Percentiles rank a stretch among this genome's conserved stretches.
Conservation (phyloP, 176 grass and related monocot species). For the Oropetium thomaeum region DNA sequence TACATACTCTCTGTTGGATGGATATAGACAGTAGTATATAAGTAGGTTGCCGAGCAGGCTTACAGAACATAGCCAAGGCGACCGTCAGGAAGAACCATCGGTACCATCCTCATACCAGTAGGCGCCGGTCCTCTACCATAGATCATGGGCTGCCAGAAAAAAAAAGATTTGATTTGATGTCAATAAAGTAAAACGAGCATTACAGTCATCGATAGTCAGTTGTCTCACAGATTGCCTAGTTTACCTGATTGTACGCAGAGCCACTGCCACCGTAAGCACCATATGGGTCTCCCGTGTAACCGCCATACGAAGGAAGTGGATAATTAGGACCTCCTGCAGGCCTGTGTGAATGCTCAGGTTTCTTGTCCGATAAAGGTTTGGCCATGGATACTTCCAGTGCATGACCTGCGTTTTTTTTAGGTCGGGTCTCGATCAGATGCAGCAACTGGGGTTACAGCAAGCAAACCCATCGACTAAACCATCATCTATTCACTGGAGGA, state of each 20-base stretch:
- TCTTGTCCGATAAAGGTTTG: conserved; percentile 91
- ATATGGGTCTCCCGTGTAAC: conserved; percentile 84
- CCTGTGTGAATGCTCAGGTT: conserved; percentile 56
- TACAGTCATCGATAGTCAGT: not conserved
- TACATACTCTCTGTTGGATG: not conserved
- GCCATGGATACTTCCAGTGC: conserved; percentile 80
- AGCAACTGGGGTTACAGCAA: not conserved
- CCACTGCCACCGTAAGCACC: conserved; percentile 68
- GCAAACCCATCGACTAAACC: not conserved
- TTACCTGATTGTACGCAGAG: conserved; percentile 77
- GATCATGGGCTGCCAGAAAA: conserved; percentile 73
- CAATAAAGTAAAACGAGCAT: not conserved
- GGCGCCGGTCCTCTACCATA: conserved; percentile 96
- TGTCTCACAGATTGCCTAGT: not conserved
- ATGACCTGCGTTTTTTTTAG: conserved; percentile 57
- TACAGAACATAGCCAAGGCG: conserved; percentile 93
- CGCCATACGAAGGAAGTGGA: conserved; percentile 57
- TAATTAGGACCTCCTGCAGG: conserved; percentile 52
- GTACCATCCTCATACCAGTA: conserved; percentile 96
- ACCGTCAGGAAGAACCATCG: conserved; percentile 94
- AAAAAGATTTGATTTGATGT: not conserved
- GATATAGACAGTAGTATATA: not conserved
- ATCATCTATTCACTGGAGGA: not conserved
- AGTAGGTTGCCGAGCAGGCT: conserved; percentile 15
- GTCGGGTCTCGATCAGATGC: not conserved